Percentiles rank a stretch among this genome's conserved stretches.
Evolutionary conservation across 1,139 yeast species (phyloP).

Genomic region (Waltiozyma sp.): DNA sequence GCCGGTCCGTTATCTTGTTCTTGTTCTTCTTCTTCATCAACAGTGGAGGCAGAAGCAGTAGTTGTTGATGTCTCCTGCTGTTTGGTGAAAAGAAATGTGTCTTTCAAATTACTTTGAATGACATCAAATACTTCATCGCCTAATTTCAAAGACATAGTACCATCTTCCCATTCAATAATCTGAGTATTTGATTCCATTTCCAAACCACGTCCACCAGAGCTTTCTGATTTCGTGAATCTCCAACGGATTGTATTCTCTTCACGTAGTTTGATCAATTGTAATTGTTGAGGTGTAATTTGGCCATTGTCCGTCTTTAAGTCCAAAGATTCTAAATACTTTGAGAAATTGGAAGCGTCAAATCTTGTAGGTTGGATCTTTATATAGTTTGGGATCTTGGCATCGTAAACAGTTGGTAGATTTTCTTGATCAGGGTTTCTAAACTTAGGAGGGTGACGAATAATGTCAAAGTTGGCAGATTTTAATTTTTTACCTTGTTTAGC

Average conservation of each 20-base stretch:
- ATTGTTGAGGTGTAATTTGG: slow-evolving; percentile 22
- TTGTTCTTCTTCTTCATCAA: too few relatives aligned
- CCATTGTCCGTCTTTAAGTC: not conserved
- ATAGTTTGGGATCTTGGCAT: slow-evolving; percentile 72
- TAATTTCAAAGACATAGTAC: slow-evolving; percentile 69
- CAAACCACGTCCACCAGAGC: slow-evolving; percentile 30
- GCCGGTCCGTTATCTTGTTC: too few relatives aligned
- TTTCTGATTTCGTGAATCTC: slow-evolving; percentile 67
- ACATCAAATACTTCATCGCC: slow-evolving; percentile 87
- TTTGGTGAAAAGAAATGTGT: slow-evolving; percentile 61
- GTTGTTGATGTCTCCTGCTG: slow-evolving; percentile 1
- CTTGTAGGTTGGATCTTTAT: slow-evolving; percentile 77
- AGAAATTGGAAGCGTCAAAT: slow-evolving; percentile 54
- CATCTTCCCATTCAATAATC: slow-evolving; percentile 91
- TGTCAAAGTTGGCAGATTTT: slow-evolving; percentile 46
- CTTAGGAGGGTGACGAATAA: slow-evolving; percentile 60
- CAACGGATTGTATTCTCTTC: slow-evolving; percentile 85
- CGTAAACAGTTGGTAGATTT: slow-evolving; percentile 30
- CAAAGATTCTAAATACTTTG: slow-evolving; percentile 22
- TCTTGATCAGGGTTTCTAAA: slow-evolving; percentile 22
- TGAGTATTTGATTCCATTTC: slow-evolving; percentile 83
- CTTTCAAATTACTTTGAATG: slow-evolving; percentile 51
- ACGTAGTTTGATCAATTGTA: slow-evolving; percentile 40
- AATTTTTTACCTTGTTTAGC: slow-evolving; percentile 23
- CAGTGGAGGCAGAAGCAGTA: too few relatives aligned